A percentile compares a stretch with the other conserved stretches of the same genome.
phyloP scores from a whole-genome alignment of 1,139 yeast genomes.

The Lipomyces yarrowii region DNA sequence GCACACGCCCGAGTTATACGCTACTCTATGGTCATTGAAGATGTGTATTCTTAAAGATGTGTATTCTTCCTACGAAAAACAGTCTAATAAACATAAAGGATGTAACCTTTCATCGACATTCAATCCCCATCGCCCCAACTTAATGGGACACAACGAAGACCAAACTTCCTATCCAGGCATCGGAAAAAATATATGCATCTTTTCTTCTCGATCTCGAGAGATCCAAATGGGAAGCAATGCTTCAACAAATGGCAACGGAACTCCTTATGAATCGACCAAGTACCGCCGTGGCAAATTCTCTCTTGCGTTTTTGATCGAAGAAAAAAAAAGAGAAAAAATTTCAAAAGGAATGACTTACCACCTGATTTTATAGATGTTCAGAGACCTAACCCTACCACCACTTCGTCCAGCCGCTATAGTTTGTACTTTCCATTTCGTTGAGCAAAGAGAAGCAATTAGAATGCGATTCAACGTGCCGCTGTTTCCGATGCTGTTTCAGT shows the following conservation, averaged over 20 bases:
- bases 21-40: too few relatives aligned
- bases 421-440: neutral
- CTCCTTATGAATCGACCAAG: constrained; percentile 20
- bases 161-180: constrained; percentile 32
- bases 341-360: neutral
- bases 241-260: constrained; percentile 28
- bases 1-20: too few relatives aligned
- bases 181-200: neutral
- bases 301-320: constrained; percentile 30
- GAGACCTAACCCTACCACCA: neutral
- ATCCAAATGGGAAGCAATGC: constrained; percentile 2
- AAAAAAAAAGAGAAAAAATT: constrained; percentile 18
- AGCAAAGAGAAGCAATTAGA: neutral
- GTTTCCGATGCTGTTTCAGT: neutral
- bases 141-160: constrained; percentile 30
- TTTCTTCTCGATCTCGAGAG: constrained; percentile 27
- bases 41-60: neutral
- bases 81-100: neutral
- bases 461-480: neutral
- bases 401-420: neutral
- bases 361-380: neutral
- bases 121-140: constrained; percentile 31
- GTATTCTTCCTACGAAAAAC: neutral
- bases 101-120: constrained; percentile 33
- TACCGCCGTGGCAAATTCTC: constrained; percentile 32